These are phyloP conservation scores for Hypoxylon sp. DNA, from an alignment of 2,329 filamentous ascomycete species.

Conservation along the genomic window DNA sequence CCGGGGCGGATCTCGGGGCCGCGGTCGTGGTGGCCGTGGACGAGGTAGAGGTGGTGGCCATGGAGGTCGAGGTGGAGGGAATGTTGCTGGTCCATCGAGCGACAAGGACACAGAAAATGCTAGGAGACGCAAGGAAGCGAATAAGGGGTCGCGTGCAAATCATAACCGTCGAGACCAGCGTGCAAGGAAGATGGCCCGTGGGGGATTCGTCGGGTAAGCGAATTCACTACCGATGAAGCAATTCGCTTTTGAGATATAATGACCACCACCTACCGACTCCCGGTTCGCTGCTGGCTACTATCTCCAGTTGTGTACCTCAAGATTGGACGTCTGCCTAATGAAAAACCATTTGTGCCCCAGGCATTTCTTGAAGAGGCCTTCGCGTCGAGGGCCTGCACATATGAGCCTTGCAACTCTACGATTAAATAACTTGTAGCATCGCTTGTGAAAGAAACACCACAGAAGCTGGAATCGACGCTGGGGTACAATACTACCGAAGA, in stretches of 20 bases:
- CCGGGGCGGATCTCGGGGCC: slow-evolving; percentile 60
- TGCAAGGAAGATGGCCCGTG: slow-evolving; percentile 74
- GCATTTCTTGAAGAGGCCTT: slow-evolving; percentile 52
- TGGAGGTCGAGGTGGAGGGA: slow-evolving; percentile 67
- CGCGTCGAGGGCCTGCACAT: slow-evolving; percentile 54
- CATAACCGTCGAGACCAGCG: slow-evolving; percentile 83
- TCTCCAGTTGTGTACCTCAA: slow-evolving; percentile 35
- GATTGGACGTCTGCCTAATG: slow-evolving; percentile 46
- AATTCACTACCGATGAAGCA: not conserved
- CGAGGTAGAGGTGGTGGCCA: slow-evolving; percentile 63
- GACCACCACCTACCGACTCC: slow-evolving; percentile 48
- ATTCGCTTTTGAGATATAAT: not conserved
- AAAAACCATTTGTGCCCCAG: slow-evolving; percentile 23
- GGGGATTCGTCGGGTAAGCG: slow-evolving; percentile 53
- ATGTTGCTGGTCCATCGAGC: slow-evolving; percentile 72
- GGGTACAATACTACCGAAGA: slow-evolving; percentile 51
- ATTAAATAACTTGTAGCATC: slow-evolving; percentile 51
- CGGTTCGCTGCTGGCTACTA: slow-evolving; percentile 42
- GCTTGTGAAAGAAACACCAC: slow-evolving; percentile 44
- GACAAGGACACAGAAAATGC: slow-evolving; percentile 80
- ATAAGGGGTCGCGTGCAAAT: slow-evolving; percentile 85
- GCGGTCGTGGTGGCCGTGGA: slow-evolving; percentile 61
- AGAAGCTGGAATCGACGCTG: slow-evolving; percentile 45
- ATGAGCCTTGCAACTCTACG: slow-evolving; percentile 56
- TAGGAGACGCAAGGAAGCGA: slow-evolving; percentile 82